Percentiles rank a stretch among this genome's conserved stretches.
phyloP scores from a whole-genome alignment of 306 rosid species.

The Ziziphus jujuba region DNA sequence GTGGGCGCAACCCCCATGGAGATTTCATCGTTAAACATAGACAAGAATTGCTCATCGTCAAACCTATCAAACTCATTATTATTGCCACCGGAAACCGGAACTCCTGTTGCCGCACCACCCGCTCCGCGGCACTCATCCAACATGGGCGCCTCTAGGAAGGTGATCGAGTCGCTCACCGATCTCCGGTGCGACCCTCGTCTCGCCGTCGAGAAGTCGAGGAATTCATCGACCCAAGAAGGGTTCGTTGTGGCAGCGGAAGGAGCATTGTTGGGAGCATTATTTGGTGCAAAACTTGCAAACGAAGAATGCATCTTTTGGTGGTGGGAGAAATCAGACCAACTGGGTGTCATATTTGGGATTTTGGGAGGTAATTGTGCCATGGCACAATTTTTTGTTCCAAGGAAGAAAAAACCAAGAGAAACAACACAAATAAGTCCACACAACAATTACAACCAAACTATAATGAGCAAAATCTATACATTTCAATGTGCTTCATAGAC shows the following conservation, averaged over 20 bases:
- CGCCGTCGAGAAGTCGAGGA: conserved; percentile 69
- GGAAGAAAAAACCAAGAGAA: neutral
- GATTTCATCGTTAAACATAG: conserved; percentile 71
- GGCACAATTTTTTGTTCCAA: neutral
- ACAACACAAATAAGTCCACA: neutral
- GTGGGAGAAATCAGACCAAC: conserved; percentile 62
- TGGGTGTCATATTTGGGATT: conserved; percentile 67
- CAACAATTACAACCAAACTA: neutral
- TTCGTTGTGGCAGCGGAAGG: conserved; percentile 23
- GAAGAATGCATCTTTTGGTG: conserved; percentile 42
- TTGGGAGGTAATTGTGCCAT: conserved; percentile 98
- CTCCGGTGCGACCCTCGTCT: conserved; percentile 81
- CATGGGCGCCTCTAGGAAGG: conserved; percentile 66
- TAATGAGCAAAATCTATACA: no score
- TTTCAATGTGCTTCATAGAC: no score
- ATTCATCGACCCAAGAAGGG: conserved; percentile 89
- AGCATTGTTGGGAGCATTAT: neutral
- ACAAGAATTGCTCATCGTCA: conserved; percentile 83
- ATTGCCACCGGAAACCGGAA: neutral
- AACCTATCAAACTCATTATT: conserved; percentile 62
- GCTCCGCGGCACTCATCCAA: conserved; percentile 48
- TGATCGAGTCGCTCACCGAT: conserved; percentile 65
- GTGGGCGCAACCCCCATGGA: conserved; percentile 30
- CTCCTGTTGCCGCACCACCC: neutral
- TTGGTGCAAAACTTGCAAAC: conserved; percentile 31